Evolutionary conservation across 768 basidiomycete genomes (phyloP).

Genomic region (Chiua virens): DNA sequence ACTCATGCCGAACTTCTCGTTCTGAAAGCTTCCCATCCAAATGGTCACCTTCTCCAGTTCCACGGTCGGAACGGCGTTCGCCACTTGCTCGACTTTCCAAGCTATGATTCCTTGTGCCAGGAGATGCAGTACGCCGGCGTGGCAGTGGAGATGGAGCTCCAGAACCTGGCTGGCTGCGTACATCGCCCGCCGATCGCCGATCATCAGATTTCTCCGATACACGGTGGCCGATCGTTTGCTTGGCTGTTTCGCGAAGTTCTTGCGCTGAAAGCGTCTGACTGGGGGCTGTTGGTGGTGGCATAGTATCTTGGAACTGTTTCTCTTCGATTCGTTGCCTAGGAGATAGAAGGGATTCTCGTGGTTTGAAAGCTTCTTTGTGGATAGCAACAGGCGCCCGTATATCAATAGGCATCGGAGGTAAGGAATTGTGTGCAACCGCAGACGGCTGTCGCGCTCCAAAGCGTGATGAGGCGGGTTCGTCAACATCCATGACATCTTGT

Average conservation of each 20-base stretch:
- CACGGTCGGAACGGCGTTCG: constrained; percentile 59
- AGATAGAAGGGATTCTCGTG: constrained; percentile 38
- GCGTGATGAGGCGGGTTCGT: constrained; percentile 25
- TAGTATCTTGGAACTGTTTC: constrained; percentile 39
- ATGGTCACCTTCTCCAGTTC: constrained; percentile 42
- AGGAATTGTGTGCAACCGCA: constrained; percentile 11
- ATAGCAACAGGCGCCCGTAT: constrained; percentile 13
- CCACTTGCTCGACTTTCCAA: constrained; percentile 72
- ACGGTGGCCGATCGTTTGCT: constrained; percentile 53
- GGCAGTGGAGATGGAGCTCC: constrained; percentile 52
- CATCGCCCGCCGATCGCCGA: constrained; percentile 34
- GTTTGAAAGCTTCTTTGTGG: constrained; percentile 19
- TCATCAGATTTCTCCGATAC: constrained; percentile 42
- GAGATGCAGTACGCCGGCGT: constrained; percentile 64
- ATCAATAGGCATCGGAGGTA: constrained; percentile 16
- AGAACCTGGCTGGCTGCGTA: constrained; percentile 51
- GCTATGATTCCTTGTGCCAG: constrained; percentile 66
- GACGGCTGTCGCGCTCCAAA: constrained; percentile 21
- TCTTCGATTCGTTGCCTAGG: constrained; percentile 46
- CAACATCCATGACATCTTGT: constrained; percentile 39
- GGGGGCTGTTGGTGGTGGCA: constrained; percentile 78
- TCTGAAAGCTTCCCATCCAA: constrained; percentile 55
- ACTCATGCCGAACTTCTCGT: constrained; percentile 48
- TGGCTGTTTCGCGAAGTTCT: constrained; percentile 78
- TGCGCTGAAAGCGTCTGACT: constrained; percentile 80